Conservation (phyloP, 306 rosid genomes). For the Phaseolus lunatus region DNA sequence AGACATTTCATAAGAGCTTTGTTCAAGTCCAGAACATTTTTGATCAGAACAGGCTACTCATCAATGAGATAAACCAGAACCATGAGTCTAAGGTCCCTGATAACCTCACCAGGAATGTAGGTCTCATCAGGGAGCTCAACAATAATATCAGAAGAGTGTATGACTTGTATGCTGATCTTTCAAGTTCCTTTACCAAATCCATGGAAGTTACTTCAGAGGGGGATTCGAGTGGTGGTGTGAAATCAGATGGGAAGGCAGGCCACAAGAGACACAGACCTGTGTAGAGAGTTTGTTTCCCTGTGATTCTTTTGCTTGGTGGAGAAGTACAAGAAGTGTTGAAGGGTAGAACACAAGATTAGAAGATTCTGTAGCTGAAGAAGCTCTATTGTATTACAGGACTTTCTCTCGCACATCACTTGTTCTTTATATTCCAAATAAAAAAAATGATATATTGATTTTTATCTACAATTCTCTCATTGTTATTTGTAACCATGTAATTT, state of each 20-base stretch:
- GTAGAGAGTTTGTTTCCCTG: slow-evolving; percentile 43
- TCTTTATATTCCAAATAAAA: slow-evolving; percentile 56
- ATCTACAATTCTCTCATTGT: slow-evolving; percentile 55
- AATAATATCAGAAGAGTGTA: slow-evolving; percentile 91
- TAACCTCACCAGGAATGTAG: slow-evolving; percentile 86
- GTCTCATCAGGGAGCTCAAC: slow-evolving; percentile 88
- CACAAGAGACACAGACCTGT: slow-evolving; percentile 76
- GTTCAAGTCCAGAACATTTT: slow-evolving; percentile 87
- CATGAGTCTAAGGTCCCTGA: slow-evolving; percentile 95
- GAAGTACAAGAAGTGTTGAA: slow-evolving; percentile 45
- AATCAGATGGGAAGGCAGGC: slow-evolving; percentile 72
- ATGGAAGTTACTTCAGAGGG: slow-evolving; percentile 91
- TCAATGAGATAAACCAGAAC: slow-evolving; percentile 95
- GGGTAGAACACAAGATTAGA: slow-evolving; percentile 51
- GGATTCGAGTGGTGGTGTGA: slow-evolving; percentile 84
- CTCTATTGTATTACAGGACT: slow-evolving; percentile 48
- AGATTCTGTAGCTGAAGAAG: slow-evolving; percentile 52
- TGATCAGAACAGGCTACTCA: slow-evolving; percentile 90
- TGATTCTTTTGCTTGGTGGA: slow-evolving; percentile 49
- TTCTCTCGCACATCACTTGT: slow-evolving; percentile 51
- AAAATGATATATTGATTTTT: slow-evolving; percentile 50
- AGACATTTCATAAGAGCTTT: slow-evolving; percentile 84
- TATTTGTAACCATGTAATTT: slow-evolving; percentile 62
- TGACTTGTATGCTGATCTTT: slow-evolving; percentile 92
- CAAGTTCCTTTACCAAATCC: slow-evolving; percentile 83